Evolutionary conservation across 495 filamentous ascomycete species (phyloP), one percentile per base, ranked within the genome.

Genomic region (Aspergillus taichungensis): DNA sequence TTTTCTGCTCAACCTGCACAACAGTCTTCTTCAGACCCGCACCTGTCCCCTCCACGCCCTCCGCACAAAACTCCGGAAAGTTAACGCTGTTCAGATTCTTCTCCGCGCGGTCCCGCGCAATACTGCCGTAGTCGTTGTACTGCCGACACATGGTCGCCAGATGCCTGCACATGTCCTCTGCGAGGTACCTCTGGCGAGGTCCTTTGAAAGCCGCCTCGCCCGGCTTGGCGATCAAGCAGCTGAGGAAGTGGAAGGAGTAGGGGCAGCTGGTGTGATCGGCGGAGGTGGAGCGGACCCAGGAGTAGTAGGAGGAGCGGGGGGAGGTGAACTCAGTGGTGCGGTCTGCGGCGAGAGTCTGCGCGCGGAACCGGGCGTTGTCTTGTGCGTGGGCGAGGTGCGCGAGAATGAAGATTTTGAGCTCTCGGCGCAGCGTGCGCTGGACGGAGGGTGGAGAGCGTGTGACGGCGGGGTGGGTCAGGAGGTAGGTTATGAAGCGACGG

Each of bases 101-200:
- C 46, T 72, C 68, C 4, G 33, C 50, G 0, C 13, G 34, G 44
- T 72, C 67, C 6, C 67, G 51, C 8, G 27, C 30, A 0, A 59
- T 30, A 2, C 57, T 63, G 0, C 62, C 66, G n/a, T 55, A 60
- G 47, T 72, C 68, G 42, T 71, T 72, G 37, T 71, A 69, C 55
- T 61, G 52, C 1, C 67, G 52, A 44, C 61, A 66, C 54, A 69
- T 56, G 13, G 46, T 53, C 0, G 66, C 53, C 0, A 73, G 50
- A 39, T 66, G 67, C 5, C 50, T 44, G 29, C 47, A 55, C 1
- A 56, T 3, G 42, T 45, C 65, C 18, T 60, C 37, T 1, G 56
- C 53, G 0, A 67, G 42, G 35, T 70, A 72, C 34, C 56, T 55
- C 38, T 51, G 37, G 13, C 37, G 36, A 12, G 45, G 29, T 31